phyloP scores from a whole-genome alignment of 1,139 yeast species.

The Hansenula lynferdii region DNA sequence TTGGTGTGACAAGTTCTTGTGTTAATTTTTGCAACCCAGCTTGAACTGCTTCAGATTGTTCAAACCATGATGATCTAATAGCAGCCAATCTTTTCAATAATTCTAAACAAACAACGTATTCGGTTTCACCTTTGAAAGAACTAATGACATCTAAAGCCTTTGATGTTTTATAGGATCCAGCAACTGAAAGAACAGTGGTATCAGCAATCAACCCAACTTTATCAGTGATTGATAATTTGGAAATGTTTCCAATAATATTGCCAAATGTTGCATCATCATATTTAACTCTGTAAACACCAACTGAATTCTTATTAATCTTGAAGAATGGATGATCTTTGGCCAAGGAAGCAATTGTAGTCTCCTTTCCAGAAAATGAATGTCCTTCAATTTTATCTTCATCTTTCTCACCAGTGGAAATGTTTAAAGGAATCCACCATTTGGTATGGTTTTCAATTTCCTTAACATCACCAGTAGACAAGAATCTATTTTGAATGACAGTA shows the following conservation, averaged over 20 bases:
- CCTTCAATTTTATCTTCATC: too few relatives aligned
- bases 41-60: constrained; percentile 35
- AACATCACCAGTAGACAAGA: constrained; percentile 51
- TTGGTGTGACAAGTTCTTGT: constrained; percentile 37
- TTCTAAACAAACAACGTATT: constrained; percentile 65
- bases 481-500: constrained; percentile 48
- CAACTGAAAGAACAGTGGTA: constrained; percentile 51
- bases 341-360: too few relatives aligned
- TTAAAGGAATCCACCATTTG: constrained; percentile 75
- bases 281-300: constrained; percentile 64
- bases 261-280: constrained; percentile 45
- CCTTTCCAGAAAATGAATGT: too few relatives aligned
- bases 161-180: constrained; percentile 51
- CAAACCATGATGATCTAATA: constrained; percentile 44
- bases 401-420: constrained; percentile 33
- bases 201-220: constrained; percentile 68
- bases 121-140: constrained; percentile 42
- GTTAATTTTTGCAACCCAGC: constrained; percentile 37
- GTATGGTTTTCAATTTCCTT: constrained; percentile 41
- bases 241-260: constrained; percentile 39
- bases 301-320: constrained; percentile 58
- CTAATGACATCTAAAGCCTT: constrained; percentile 42
- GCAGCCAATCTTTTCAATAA: constrained; percentile 40
- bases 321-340: constrained; percentile 43
- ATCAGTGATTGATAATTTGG: constrained; percentile 48